Evolutionary conservation across 345 rosid species (phyloP), one percentile per base, ranked within the genome.

Genomic region (Lumnitzera littorea): DNA sequence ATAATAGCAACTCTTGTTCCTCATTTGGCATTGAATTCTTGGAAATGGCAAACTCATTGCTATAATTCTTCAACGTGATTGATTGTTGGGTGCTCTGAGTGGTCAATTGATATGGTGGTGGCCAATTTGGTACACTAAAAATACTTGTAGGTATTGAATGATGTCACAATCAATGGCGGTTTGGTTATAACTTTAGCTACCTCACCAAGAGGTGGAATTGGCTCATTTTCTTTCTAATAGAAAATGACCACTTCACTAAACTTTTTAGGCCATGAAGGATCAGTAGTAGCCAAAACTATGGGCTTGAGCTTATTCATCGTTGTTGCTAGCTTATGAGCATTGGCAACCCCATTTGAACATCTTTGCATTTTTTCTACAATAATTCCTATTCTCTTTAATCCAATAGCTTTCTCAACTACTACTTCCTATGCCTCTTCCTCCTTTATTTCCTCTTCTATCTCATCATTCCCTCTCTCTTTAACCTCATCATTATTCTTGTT

Each of bases 101-200:
- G 55, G 48, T 16, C 17, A 49, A 48, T 31, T 13, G 49, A 5
- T 11, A 43, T 11, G 12, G 55, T 2, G 0, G 14, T 52, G 56
- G 72, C 60, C 41, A 77, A 53, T 65, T 84, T 73, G 53, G 80
- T 49, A 72, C 78, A 80, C 89, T 91, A 82, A 29, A 68, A 72
- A 69, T 79, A 88, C 70, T 90, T 95, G 46, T 78, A 90, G 17
- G 79, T 74, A 69, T 87, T 88, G 58, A 76, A 70, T 15, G 85
- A 80, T 16, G 78, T 71, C 0, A 80, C 76, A 11, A 68, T 55
- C 0, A 76, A 41, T 1, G 67, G 61, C 13, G 75, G 60, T 17
- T 73, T 61, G 0, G 85, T 70, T 12, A 79, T 76, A 15, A 74
- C 53, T 58, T 76, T 75, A 24, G 75, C 70, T 55, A 69, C 71